Evolutionary conservation across 768 basidiomycete genomes (phyloP).

Genomic region (Cubamyces lactineus): DNA sequence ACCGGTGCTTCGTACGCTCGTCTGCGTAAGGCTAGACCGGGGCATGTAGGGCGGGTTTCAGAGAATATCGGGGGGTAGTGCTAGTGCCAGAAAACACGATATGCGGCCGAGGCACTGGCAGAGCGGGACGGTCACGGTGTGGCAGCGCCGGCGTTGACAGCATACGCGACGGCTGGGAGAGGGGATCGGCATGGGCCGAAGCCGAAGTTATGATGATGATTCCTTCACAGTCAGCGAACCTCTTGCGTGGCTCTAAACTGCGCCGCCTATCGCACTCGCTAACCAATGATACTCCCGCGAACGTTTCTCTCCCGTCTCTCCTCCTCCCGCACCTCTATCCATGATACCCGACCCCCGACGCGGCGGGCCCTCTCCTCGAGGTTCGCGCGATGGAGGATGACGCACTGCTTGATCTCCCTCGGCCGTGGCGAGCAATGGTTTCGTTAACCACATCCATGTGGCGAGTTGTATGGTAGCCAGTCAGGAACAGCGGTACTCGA

Average conservation of each 20-base stretch:
- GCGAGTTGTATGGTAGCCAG: no score
- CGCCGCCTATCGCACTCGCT: slow-evolving; percentile 15
- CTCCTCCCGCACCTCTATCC: neutral
- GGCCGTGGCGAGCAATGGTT: no score
- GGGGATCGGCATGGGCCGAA: slow-evolving; percentile 16
- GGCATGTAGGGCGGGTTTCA: no score
- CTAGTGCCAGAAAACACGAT: no score
- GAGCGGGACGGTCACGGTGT: neutral
- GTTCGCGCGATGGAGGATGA: neutral
- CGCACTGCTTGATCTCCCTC: neutral
- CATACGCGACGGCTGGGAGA: slow-evolving; percentile 1
- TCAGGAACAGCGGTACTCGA: no score
- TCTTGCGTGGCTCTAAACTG: slow-evolving; percentile 14
- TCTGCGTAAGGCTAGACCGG: neutral
- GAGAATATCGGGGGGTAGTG: no score
- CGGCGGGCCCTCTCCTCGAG: slow-evolving; percentile 1
- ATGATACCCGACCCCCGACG: slow-evolving; percentile 15
- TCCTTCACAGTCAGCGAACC: slow-evolving; percentile 16
- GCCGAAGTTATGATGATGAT: neutral
- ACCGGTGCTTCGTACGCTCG: neutral
- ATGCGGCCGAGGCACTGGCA: no score
- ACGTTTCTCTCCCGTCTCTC: neutral
- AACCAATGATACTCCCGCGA: slow-evolving; percentile 12
- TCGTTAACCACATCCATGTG: no score
- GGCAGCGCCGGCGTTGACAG: neutral